Base-by-base conservation (phyloP, 257 asterid species). In the Solanum medicagineum region DNA sequence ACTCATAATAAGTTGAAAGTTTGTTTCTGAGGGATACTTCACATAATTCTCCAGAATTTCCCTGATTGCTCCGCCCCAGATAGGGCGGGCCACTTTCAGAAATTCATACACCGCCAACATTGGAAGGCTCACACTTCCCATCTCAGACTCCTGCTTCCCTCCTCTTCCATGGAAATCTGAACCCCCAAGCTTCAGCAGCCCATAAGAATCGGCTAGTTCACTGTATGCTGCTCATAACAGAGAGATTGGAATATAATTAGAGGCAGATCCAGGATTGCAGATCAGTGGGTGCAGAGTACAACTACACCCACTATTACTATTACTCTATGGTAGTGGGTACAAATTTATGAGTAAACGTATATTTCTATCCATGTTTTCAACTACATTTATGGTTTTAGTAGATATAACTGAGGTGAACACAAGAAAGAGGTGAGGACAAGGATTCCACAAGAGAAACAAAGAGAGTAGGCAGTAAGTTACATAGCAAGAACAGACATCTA, bases 121-220 rank as follows among this genome's bases (percentile, higher is more conserved):
- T 0, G 99, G 98, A 63, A 97, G 87, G 81, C 87, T 91, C 26
- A 93, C 90, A 20, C 97, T 95, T 49, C 99, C 99, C 47, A 97
- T 74, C 80, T 97, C 99, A 3, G 98, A 94, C 89, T 95, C 98
- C 2, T 93, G 93, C 81, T 91, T 94, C 4, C 98, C 98, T 5
- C 95, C 97, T 88, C 92, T 91, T 65, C 95, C 99, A 70, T 97
- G 99, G 82, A 88, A 97, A 90, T 97, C 99, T 7, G 99, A 97
- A 71, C 99, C 99, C 83, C 99, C 99, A 40, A 97, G 92, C 90
- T 94, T 97, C 89, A 95, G 83, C 49, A 97, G 98, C 85, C 90
- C 90, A 82, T 92, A 90, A 6, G 90, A 85, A 77, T 97, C 99
- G 4, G 98, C 99, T 59, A 93, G 87, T 85, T 94, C 97, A 53